Evolutionary conservation across 78 protist genomes (phyloP).

Genomic region (Planoprotostelium fungivorum): DNA sequence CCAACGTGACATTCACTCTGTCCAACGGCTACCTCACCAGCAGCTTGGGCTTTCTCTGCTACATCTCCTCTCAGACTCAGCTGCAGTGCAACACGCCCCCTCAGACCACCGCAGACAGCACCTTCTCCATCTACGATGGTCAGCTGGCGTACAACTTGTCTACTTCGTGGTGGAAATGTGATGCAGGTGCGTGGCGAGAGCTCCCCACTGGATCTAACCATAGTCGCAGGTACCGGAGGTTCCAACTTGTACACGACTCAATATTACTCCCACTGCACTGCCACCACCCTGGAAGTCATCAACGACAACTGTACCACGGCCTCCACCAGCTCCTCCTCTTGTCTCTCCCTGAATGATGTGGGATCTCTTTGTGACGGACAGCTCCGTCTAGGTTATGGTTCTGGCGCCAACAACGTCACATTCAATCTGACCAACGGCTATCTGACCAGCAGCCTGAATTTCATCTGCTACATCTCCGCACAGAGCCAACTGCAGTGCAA

Average conservation of each 20-base stretch:
- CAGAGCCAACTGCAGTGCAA: neutral
- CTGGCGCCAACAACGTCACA: neutral
- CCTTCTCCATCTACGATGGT: neutral
- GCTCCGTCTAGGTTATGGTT: neutral
- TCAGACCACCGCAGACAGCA: neutral
- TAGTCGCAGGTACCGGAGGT: neutral
- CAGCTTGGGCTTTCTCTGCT: neutral
- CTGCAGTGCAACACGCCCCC: neutral
- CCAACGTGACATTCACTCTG: neutral
- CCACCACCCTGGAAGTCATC: neutral
- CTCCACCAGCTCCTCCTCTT: neutral
- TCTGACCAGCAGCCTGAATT: neutral
- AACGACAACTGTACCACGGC: neutral
- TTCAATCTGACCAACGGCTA: neutral
- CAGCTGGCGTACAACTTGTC: neutral
- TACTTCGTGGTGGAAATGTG: neutral
- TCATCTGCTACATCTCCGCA: neutral
- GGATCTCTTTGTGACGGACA: neutral
- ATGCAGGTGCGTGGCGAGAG: too few species aligned
- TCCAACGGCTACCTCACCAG: neutral
- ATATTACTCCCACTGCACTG: neutral
- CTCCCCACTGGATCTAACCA: too few species aligned
- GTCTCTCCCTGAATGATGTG: neutral
- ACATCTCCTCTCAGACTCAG: neutral
- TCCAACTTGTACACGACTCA: neutral